Conservation (phyloP, 2,329 filamentous ascomycete genomes). For the Mollisiaceae sp. region DNA sequence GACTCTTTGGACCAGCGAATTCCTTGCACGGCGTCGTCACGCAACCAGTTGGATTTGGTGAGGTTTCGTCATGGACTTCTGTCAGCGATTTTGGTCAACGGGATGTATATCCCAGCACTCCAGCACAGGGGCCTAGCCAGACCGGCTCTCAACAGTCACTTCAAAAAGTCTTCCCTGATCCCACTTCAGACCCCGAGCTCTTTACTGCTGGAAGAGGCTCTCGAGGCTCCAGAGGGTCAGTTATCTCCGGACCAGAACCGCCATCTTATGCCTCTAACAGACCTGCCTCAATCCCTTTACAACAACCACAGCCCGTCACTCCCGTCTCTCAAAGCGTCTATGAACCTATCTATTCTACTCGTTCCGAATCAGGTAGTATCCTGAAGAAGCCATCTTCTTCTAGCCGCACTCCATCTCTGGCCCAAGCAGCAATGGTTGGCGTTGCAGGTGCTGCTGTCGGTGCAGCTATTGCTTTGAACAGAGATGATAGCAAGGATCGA, state of each 20-base stretch:
- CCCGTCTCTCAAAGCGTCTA: constrained; percentile 75
- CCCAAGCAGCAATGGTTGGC: constrained; percentile 53
- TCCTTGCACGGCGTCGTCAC: constrained; percentile 62
- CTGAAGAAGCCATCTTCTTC: constrained; percentile 40
- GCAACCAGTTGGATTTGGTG: constrained; percentile 60
- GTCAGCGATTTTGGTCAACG: constrained; percentile 38
- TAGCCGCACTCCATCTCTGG: constrained; percentile 47
- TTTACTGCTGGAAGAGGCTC: constrained; percentile 57
- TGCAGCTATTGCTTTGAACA: constrained; percentile 49
- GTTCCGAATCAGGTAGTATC: constrained; percentile 34
- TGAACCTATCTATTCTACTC: constrained; percentile 49
- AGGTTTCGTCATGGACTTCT: constrained; percentile 44
- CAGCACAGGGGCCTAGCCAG: constrained; percentile 6
- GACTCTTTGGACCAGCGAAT: constrained; percentile 64
- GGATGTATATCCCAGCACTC: constrained; percentile 18
- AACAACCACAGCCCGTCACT: constrained; percentile 81
- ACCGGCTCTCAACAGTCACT: constrained; percentile 48
- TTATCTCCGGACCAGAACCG: constrained; percentile 48
- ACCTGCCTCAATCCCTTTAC: constrained; percentile 70
- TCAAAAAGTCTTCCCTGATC: constrained; percentile 69
- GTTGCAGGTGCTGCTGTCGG: constrained; percentile 56
- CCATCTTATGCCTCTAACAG: constrained; percentile 48
- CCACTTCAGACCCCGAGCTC: constrained; percentile 66
- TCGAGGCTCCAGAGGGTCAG: constrained; percentile 52
- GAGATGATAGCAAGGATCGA: constrained; percentile 37